Base-by-base conservation (phyloP, 75 land plant species). In the Larix kaempferi region DNA sequence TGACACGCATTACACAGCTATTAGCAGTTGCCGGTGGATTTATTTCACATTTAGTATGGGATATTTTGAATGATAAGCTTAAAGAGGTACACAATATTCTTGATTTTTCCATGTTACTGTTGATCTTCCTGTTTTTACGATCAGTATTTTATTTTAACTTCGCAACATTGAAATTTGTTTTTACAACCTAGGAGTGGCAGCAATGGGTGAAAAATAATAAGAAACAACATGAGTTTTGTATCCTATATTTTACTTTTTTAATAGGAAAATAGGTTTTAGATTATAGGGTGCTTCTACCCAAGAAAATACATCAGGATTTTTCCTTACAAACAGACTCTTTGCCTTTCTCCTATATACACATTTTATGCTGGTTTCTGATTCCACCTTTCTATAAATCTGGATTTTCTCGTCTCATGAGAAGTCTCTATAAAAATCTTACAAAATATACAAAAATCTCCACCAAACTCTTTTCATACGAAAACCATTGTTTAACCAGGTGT, bases 1-100 rank as follows among this genome's bases (percentile, higher is more conserved):
- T 89, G 22, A 98, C 98, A 7, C 96, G 99, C 49, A 86, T 95
- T 74, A 81, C 89, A 10, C 99, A 98, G 78, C 76, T 98, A 73
- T 81, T 90, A 3, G 82, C 99, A 80, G 99, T 98, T 79, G 95
- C 99, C 23, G 96, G 99, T 59, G 96, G 96, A 14, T 98, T 98
- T 83, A 91, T 98, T 19, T 95, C 99, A 41, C 86, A 82, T 77
- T 61, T 98, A 39, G 84, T 83, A 10, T 80, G 82, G 90, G 99
- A 98, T 85, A 71, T 98, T 52, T 81, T 95, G 22, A 88, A 88
- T 80, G 95, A 98, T 59, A 98, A 95, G 66, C 66, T 98, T 57
- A 95, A 98, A 78, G 93, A 98, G 95, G 99, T 96, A 55, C 17
- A 8, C 54, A 26, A 54, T n/a, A n/a, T 39, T 67, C 21, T 69